phyloP scores from a whole-genome alignment of 768 basidiomycete genomes.

The Lentinula edodes region DNA sequence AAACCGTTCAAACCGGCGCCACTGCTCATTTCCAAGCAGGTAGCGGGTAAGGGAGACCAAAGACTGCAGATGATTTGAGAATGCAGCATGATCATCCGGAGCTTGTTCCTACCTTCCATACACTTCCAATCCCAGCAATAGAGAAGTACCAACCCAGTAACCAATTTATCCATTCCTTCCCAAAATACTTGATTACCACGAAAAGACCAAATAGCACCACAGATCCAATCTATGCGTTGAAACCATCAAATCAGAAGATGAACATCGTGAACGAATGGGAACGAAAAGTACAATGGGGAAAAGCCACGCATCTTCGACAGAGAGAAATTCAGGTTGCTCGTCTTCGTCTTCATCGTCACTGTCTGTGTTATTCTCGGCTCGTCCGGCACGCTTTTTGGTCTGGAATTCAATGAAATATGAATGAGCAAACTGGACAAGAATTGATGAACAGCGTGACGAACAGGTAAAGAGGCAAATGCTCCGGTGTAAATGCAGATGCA shows the following conservation, averaged over 20 bases:
- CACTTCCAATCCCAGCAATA: constrained; percentile 55
- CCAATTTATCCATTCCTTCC: constrained; percentile 80
- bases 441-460: constrained; percentile 26
- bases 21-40: constrained; percentile 43
- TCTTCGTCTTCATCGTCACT: constrained; percentile 50
- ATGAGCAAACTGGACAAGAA: background rate
- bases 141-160: constrained; percentile 74
- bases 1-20: constrained; percentile 51
- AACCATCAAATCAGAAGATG: background rate
- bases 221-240: constrained; percentile 54
- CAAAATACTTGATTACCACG: constrained; percentile 65
- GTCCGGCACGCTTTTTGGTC: constrained; percentile 10
- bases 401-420: constrained; percentile 4
- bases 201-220: constrained; percentile 65
- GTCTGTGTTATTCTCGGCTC: constrained; percentile 22
- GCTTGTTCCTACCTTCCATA: constrained; percentile 54
- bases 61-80: constrained; percentile 30
- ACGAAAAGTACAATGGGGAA: constrained; percentile 56
- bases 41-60: constrained; percentile 45
- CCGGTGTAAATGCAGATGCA: constrained; percentile 65
- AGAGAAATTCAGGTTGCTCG: constrained; percentile 51
- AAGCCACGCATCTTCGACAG: constrained; percentile 65
- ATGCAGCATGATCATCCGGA: background rate
- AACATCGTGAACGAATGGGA: background rate
- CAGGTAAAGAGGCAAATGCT: constrained; percentile 62